Percentiles rank a stretch among this genome's conserved stretches.
phyloP scores from a whole-genome alignment of 345 rosid species.

The Gossypioides kirkii region DNA sequence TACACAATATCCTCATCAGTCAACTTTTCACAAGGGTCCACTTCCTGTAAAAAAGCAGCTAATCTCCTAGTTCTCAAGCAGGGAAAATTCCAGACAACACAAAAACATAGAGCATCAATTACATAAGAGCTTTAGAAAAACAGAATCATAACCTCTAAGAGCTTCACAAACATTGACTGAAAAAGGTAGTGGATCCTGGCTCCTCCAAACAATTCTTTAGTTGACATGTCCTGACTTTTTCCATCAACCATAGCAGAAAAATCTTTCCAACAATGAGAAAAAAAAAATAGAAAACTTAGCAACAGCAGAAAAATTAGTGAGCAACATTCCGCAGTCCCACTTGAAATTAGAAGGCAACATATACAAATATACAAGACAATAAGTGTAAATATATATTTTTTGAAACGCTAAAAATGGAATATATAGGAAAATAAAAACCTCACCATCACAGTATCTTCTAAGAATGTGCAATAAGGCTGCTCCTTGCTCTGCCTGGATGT shows the following conservation, averaged over 20 bases:
- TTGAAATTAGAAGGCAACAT: neutral
- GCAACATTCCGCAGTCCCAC: neutral
- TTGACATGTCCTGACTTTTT: constrained; percentile 53
- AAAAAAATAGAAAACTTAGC: neutral
- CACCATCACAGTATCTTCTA: constrained; percentile 34
- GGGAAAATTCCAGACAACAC: neutral
- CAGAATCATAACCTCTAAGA: constrained; percentile 46
- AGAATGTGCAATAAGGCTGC: constrained; percentile 30
- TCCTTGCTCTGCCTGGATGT: constrained; percentile 34
- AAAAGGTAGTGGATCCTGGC: constrained; percentile 61
- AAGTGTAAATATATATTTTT: neutral
- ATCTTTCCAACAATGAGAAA: constrained; percentile 27
- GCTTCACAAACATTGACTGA: constrained; percentile 64
- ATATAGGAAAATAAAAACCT: constrained; percentile 9
- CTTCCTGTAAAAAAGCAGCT: constrained; percentile 34
- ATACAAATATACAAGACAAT: neutral
- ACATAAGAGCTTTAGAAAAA: neutral
- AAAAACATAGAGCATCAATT: neutral
- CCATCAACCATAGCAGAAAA: constrained; percentile 63
- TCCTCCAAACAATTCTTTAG: constrained; percentile 63
- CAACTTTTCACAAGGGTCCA: constrained; percentile 65
- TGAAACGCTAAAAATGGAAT: neutral
- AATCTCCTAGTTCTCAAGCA: neutral
- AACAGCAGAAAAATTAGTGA: constrained; percentile 4
- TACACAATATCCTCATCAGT: constrained; percentile 60